Conservation (phyloP, 345 rosid genomes). For the Gossypium longicalyx region DNA sequence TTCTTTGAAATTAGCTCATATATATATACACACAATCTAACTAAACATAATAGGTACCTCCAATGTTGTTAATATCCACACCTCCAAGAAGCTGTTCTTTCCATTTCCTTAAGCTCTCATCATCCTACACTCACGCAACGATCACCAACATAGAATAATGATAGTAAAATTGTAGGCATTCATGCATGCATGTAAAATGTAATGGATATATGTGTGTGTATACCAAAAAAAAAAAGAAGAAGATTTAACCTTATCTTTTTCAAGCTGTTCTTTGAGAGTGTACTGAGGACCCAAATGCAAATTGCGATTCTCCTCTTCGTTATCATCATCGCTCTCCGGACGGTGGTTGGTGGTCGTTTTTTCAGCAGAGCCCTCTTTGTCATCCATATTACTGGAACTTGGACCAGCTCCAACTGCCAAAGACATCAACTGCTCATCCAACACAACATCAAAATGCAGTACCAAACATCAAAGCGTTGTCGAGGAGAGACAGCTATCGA, state of each 20-base stretch:
- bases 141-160: constrained; percentile 6
- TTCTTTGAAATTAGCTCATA: not conserved
- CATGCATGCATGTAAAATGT: not conserved
- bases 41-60: constrained; percentile 26
- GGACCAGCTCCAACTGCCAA: constrained; percentile 44
- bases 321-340: constrained; percentile 41
- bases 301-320: constrained; percentile 37
- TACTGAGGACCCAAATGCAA: constrained; percentile 70
- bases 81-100: constrained; percentile 77
- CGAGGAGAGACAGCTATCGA: no score
- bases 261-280: constrained; percentile 69
- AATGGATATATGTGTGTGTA: no score
- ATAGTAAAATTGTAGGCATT: not conserved
- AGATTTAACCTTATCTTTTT: constrained; percentile 55
- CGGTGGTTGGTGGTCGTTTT: constrained; percentile 9
- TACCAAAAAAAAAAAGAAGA: not conserved
- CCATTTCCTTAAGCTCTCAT: constrained; percentile 82
- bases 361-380: constrained; percentile 6
- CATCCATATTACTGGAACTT: constrained; percentile 47
- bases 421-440: constrained; percentile 43
- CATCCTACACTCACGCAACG: constrained; percentile 42
- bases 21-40: not conserved
- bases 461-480: no score
- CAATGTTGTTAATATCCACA: constrained; percentile 63
- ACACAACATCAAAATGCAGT: not conserved